Evolutionary conservation across 1,284 basidiomycete genomes (phyloP).

Genomic region (Puccinia polysora): DNA sequence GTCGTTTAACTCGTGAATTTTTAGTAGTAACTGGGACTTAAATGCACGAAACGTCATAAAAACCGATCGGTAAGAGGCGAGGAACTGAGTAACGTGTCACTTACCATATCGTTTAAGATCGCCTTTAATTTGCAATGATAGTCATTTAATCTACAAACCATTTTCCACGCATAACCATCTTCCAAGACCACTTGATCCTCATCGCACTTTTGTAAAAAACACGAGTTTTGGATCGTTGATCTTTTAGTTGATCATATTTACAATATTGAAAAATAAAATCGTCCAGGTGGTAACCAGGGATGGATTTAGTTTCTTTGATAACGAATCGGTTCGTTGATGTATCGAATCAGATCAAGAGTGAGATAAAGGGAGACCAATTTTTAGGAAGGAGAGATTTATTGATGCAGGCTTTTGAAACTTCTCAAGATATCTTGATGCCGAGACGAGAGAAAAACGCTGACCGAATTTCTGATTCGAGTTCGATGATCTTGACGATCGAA

Average conservation of each 20-base stretch:
- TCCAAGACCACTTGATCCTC: conserved; percentile 8
- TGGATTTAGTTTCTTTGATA: too few species aligned
- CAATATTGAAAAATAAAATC: too few species aligned
- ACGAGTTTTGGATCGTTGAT: conserved; percentile 13
- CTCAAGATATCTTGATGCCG: background rate
- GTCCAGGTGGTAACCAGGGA: too few species aligned
- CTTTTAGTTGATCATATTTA: background rate
- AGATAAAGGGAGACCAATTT: too few species aligned
- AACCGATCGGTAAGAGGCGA: background rate
- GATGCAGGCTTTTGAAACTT: background rate
- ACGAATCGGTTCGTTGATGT: background rate
- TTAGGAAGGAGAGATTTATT: background rate
- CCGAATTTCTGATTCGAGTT: conserved; percentile 23
- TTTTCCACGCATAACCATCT: conserved; percentile 36
- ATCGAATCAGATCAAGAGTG: background rate
- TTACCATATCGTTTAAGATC: conserved; percentile 15
- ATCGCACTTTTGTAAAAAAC: conserved; percentile 15
- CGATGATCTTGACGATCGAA: conserved; percentile 16
- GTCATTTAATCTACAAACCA: conserved; percentile 17
- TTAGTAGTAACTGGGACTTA: background rate
- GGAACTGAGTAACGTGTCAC: background rate
- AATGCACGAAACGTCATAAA: background rate
- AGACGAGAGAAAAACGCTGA: background rate
- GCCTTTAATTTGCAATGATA: background rate
- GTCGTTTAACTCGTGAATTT: conserved; percentile 12